Conservation (phyloP, 75 land plant species). For the Chamaecyparis obtusa region DNA sequence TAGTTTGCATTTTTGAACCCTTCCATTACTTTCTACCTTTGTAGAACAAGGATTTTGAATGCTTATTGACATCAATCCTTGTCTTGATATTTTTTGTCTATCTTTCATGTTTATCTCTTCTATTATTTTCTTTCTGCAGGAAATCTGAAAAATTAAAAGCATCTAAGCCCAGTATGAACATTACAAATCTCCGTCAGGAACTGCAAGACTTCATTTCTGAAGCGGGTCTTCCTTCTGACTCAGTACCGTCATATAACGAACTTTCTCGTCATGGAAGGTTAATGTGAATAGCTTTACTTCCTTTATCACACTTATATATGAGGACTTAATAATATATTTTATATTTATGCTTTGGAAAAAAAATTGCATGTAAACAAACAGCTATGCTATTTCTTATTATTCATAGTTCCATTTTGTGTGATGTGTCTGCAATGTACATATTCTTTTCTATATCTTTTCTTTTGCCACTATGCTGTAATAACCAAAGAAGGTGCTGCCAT, state of each 20-base stretch:
- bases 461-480: background rate
- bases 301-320: background rate
- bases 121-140: background rate
- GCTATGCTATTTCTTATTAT: background rate
- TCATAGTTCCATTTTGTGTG: background rate
- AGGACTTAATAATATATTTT: background rate
- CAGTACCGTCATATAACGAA: conserved; percentile 8
- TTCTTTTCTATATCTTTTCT: background rate
- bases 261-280: conserved; percentile 7
- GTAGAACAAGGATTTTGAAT: background rate
- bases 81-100: background rate
- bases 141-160: background rate
- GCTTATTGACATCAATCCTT: background rate
- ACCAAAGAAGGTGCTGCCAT: background rate
- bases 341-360: background rate
- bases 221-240: conserved; percentile 3
- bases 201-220: conserved; percentile 10
- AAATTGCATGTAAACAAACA: background rate
- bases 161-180: background rate
- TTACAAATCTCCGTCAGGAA: conserved; percentile 1
- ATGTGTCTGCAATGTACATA: background rate
- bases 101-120: background rate
- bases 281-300: background rate
- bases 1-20: background rate
- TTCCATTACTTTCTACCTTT: background rate